Percentiles rank a stretch among this genome's conserved stretches.
Conservation (phyloP, 1,284 basidiomycete species). For the Rhizopogon hawkerae region DNA sequence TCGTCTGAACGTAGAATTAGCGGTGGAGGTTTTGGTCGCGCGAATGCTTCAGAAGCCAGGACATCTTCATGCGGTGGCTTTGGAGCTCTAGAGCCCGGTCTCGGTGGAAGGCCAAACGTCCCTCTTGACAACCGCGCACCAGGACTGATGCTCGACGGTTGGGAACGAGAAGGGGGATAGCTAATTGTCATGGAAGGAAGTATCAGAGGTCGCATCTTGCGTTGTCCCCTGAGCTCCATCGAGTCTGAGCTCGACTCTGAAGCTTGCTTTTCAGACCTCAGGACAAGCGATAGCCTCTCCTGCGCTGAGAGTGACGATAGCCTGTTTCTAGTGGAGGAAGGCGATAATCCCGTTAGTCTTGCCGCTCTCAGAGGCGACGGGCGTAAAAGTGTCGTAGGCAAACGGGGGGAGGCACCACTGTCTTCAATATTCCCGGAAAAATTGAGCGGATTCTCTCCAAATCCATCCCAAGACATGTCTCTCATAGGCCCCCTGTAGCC, state of each 20-base stretch:
- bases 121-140: conserved; percentile 4
- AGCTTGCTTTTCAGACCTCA: conserved; percentile 2
- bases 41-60: conserved; percentile 30
- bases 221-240: neutral
- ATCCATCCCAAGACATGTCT: conserved; percentile 5
- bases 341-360: neutral
- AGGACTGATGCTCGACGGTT: neutral
- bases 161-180: neutral
- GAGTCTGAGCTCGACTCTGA: neutral
- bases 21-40: conserved; percentile 39
- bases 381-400: neutral
- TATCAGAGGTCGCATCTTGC: conserved; percentile 3
- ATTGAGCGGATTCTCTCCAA: conserved; percentile 5
- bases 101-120: conserved; percentile 18
- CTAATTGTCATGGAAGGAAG: conserved; percentile 3
- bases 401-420: neutral
- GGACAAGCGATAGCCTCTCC: neutral
- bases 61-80: conserved; percentile 21
- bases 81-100: conserved; percentile 30
- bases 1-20: conserved; percentile 15
- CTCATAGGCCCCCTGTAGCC: conserved; percentile 3
- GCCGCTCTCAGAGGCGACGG: neutral
- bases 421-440: neutral
- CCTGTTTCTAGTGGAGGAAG: conserved; percentile 5
- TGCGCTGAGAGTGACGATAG: conserved; percentile 2